These are phyloP conservation scores for Rubroshorea leprosula DNA, from an alignment of 345 rosid genomes.

Conservation along the genomic window DNA sequence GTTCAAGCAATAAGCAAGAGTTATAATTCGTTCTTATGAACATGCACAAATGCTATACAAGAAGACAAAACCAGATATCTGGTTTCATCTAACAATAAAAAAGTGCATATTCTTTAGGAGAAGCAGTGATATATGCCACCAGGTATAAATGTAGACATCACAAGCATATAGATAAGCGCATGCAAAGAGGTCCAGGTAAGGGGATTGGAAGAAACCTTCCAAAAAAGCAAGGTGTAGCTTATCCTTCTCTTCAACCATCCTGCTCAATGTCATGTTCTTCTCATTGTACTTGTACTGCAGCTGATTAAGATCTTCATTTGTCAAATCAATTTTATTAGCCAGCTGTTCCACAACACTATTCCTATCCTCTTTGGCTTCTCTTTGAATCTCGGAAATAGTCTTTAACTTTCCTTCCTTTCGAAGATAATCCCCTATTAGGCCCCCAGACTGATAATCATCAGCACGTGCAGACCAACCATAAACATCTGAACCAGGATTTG, in stretches of 20 bases:
- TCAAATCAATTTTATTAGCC: conserved; percentile 46
- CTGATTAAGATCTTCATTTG: conserved; percentile 51
- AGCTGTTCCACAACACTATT: conserved; percentile 44
- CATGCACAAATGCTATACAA: background rate
- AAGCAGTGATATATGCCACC: background rate
- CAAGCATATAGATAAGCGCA: background rate
- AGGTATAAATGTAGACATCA: background rate
- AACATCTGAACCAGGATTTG: conserved; percentile 26
- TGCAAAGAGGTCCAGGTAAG: background rate
- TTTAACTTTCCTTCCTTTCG: conserved; percentile 52
- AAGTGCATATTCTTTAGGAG: background rate
- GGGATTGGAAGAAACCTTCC: conserved; percentile 44
- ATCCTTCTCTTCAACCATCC: conserved; percentile 75
- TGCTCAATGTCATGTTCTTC: conserved; percentile 49
- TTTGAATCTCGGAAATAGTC: conserved; percentile 45
- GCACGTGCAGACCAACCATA: conserved; percentile 88
- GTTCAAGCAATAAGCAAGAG: background rate
- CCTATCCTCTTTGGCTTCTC: conserved; percentile 38
- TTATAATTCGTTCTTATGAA: background rate
- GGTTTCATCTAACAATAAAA: background rate
- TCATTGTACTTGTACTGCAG: conserved; percentile 50
- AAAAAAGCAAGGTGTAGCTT: conserved; percentile 51
- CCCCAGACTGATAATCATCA: conserved; percentile 49
- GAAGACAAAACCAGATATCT: background rate
- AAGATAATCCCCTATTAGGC: conserved; percentile 62